Base-by-base conservation (phyloP, 2,329 filamentous ascomycete genomes). In the Penicillium sp. region DNA sequence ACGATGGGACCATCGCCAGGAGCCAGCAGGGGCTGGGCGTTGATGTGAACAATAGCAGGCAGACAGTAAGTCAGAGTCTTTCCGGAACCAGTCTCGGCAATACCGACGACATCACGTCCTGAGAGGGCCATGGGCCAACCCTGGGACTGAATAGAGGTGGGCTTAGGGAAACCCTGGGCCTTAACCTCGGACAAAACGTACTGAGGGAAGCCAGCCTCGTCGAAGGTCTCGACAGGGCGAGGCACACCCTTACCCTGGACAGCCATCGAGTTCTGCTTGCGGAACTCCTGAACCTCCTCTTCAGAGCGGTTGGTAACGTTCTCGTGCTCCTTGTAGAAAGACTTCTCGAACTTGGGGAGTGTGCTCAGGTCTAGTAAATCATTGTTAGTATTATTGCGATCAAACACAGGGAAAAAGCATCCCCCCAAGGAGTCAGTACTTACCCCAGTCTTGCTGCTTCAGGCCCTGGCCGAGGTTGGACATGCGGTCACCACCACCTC, bases 151-250 rank as follows among this genome's bases (percentile, higher is more conserved):
- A 99, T 97, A 61, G 94, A 88, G 37, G 94, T 99, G 34, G 94
- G 94, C 51, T 88, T 89, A 59, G 89, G 86, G 78, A 99, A 99
- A 40, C 94, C 94, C 79, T 97, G 93, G 21, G 92, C 90, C 86
- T 99, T 99, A 72, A 99, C 94, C 76, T 99, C 94, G 69, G 91
- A 92, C 85, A 99, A 94, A 61, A 99, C 94, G 74, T 99, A 99
- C 67, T 87, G 86, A 39, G 94, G 94, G 80, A 99, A 99, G 39
- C 91, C 91, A 74, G 94, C 94, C 81, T 99, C 94, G 67, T 99
- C 94, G 73, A 99, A 99, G 34, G 88, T 96, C 78, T 96, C 90
- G 56, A 99, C 93, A 48, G 94, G 94, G 76, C 92, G 93, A 65
- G 94, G 94, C 14, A 97, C 87, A 63, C 94, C 84, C 58, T 64